Conservation (phyloP, 768 basidiomycete genomes). For the Termitomyces sp. region DNA sequence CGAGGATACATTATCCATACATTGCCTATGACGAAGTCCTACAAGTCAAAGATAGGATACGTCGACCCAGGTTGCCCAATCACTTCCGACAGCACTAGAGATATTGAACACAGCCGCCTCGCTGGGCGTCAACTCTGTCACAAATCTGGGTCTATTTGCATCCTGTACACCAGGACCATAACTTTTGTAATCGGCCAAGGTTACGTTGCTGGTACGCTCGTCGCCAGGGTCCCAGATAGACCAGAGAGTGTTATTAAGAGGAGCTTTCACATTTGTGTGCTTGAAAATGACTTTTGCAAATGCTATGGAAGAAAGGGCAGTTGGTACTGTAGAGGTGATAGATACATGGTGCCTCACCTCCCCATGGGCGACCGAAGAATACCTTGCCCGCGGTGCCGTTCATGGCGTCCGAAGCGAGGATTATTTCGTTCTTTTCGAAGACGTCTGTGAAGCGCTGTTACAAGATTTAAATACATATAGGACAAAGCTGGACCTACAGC, state of each 20-base stretch:
- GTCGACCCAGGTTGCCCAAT: slow-evolving; percentile 48
- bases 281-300: slow-evolving; percentile 51
- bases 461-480: background rate
- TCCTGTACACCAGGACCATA: slow-evolving; percentile 38
- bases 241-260: slow-evolving; percentile 44
- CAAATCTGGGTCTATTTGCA: slow-evolving; percentile 38
- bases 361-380: slow-evolving; percentile 51
- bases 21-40: background rate
- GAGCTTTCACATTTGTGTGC: slow-evolving; percentile 40
- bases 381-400: slow-evolving; percentile 34
- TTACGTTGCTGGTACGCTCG: slow-evolving; percentile 39
- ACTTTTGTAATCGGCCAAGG: slow-evolving; percentile 47
- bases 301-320: slow-evolving; percentile 24
- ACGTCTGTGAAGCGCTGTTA: slow-evolving; percentile 30
- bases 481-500: slow-evolving; percentile 34
- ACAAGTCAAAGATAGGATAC: slow-evolving; percentile 27
- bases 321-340: background rate
- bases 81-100: slow-evolving; percentile 44
- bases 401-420: slow-evolving; percentile 38
- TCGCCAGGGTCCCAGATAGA: slow-evolving; percentile 41
- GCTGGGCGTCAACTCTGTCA: slow-evolving; percentile 33
- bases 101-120: slow-evolving; percentile 40
- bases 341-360: slow-evolving; percentile 25
- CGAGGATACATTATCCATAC: background rate
- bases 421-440: slow-evolving; percentile 42